These are phyloP conservation scores for Perkinsus chesapeaki DNA, from an alignment of 169 alveolate species.

Conservation along the genomic window DNA sequence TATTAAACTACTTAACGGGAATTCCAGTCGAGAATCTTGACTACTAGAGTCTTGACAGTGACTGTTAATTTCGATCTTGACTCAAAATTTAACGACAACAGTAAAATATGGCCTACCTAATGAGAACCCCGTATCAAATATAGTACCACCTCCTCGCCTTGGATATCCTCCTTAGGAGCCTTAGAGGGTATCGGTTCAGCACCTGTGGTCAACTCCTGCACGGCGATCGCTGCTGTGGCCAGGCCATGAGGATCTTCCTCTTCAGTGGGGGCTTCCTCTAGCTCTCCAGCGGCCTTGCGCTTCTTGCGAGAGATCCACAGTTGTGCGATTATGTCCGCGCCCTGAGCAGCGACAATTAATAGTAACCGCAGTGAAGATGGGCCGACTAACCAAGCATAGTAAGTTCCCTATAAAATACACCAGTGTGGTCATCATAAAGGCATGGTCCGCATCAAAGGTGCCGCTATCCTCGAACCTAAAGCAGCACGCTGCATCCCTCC, in stretches of 20 bases:
- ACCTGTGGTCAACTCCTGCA: neutral
- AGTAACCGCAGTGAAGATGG: neutral
- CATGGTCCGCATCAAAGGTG: neutral
- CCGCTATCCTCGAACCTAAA: neutral
- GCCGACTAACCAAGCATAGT: neutral
- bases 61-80: no score
- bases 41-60: no score
- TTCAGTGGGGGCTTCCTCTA: neutral
- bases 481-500: neutral
- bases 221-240: neutral
- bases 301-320: neutral
- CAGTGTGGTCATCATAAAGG: neutral
- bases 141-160: neutral
- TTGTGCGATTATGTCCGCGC: neutral
- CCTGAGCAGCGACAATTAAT: neutral
- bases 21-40: no score
- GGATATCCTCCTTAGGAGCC: neutral
- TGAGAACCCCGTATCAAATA: no score
- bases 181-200: neutral
- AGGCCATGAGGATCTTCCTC: neutral
- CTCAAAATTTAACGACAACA: no score
- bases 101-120: no score
- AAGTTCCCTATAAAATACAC: neutral
- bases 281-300: neutral
- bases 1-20: no score